phyloP scores from a whole-genome alignment of 2,329 filamentous ascomycete species.

The Pyricularia pennisetigena region DNA sequence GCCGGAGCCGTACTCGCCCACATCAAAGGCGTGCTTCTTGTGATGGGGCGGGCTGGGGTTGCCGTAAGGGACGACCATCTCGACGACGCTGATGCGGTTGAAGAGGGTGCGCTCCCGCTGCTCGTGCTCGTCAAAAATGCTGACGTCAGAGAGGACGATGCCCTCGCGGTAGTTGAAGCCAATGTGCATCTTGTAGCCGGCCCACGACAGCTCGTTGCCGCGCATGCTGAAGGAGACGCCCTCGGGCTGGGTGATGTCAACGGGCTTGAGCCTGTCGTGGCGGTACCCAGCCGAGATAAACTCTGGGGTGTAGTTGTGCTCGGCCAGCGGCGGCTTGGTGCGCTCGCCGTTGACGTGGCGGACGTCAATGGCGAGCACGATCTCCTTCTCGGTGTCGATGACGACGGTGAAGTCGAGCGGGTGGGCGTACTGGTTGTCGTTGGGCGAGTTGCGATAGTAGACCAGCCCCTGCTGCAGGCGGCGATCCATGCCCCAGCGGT shows the following conservation, averaged over 20 bases:
- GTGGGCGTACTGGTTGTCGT: slow-evolving; percentile 64
- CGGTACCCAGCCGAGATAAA: slow-evolving; percentile 47
- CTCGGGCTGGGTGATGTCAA: slow-evolving; percentile 65
- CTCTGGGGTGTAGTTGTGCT: slow-evolving; percentile 21
- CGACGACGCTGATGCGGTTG: slow-evolving; percentile 63
- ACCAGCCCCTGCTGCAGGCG: slow-evolving; percentile 73
- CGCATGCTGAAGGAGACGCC: slow-evolving; percentile 66
- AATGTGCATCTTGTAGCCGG: slow-evolving; percentile 43
- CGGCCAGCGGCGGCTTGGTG: slow-evolving; percentile 25
- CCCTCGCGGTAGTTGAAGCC: slow-evolving; percentile 42
- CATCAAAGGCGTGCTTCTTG: slow-evolving; percentile 52
- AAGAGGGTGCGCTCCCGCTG: slow-evolving; percentile 44
- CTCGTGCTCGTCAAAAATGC: slow-evolving; percentile 1
- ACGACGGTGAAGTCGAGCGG: slow-evolving; percentile 33
- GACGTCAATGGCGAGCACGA: slow-evolving; percentile 35
- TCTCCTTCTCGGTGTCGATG: slow-evolving; percentile 33
- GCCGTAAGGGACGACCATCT: slow-evolving; percentile 67
- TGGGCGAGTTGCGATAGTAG: slow-evolving; percentile 65
- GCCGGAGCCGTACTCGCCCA: slow-evolving; percentile 53
- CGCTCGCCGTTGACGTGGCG: slow-evolving; percentile 13
- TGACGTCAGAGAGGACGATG: slow-evolving; percentile 42
- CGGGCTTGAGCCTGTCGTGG: slow-evolving; percentile 61
- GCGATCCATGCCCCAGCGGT: slow-evolving; percentile 62
- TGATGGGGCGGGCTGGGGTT: slow-evolving; percentile 55
- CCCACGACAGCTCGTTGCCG: slow-evolving; percentile 35